phyloP scores from a whole-genome alignment of 2,329 filamentous ascomycete species.

The Colletotrichum musae region DNA sequence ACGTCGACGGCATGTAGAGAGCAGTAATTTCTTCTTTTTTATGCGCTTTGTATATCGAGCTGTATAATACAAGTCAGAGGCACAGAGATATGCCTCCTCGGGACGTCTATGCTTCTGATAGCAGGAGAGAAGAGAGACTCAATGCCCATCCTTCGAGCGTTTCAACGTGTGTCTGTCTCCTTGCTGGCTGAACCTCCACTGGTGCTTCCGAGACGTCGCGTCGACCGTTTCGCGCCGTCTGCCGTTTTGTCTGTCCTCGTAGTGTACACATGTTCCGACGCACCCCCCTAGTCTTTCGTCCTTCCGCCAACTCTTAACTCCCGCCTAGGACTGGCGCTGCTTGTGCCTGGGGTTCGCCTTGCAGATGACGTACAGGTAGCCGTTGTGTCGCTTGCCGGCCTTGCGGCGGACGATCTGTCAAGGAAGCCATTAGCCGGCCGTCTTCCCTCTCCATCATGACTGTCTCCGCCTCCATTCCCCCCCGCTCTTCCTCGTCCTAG shows the following conservation, averaged over 20 bases:
- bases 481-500: not conserved
- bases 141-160: too few species aligned
- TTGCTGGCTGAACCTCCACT: too few species aligned
- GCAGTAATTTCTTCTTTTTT: too few species aligned
- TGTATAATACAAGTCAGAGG: constrained; percentile 34
- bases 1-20: constrained; percentile 63
- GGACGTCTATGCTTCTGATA: too few species aligned
- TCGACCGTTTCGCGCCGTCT: not conserved
- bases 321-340: constrained; percentile 78
- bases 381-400: constrained; percentile 77
- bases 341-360: constrained; percentile 96
- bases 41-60: not conserved
- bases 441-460: not conserved
- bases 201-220: too few species aligned
- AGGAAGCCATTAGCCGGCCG: constrained; percentile 41
- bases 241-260: not conserved
- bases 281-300: not conserved
- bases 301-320: not conserved
- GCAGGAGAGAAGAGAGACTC: too few species aligned
- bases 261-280: constrained; percentile 31
- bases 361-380: constrained; percentile 90
- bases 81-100: too few species aligned
- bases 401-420: constrained; percentile 84
- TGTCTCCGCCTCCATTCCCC: too few species aligned
- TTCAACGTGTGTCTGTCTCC: too few species aligned